These are phyloP conservation scores for Heracleum sosnowskyi DNA, from an alignment of 129 eudicot genomes.

Conservation along the genomic window DNA sequence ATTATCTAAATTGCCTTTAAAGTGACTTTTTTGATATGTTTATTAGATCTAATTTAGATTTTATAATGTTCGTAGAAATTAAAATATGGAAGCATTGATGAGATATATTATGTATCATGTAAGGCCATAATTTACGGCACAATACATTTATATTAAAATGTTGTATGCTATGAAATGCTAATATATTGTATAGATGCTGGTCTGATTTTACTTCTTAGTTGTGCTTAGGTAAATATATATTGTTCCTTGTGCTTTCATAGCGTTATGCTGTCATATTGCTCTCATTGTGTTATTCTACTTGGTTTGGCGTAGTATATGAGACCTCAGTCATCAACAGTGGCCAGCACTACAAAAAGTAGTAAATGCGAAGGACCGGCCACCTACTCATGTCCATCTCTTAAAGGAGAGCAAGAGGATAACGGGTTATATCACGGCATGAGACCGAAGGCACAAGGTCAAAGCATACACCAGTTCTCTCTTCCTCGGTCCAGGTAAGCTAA, in stretches of 20 bases:
- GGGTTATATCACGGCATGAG: slow-evolving; percentile 22
- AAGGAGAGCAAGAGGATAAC: slow-evolving; percentile 29
- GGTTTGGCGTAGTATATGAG: slow-evolving; percentile 33
- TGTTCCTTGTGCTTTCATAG: not conserved
- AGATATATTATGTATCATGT: not conserved
- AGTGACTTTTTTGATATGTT: not conserved
- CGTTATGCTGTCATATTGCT: not conserved
- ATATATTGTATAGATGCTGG: not conserved
- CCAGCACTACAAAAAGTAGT: slow-evolving; percentile 23
- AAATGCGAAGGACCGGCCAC: slow-evolving; percentile 23
- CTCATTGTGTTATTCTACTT: slow-evolving; percentile 4
- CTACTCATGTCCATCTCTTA: slow-evolving; percentile 14
- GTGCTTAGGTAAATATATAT: not conserved
- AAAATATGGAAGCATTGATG: not conserved
- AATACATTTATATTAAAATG: not conserved
- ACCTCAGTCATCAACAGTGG: slow-evolving; percentile 22
- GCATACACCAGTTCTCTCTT: slow-evolving; percentile 41
- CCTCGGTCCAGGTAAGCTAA: slow-evolving; percentile 43
- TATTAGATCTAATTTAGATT: not conserved
- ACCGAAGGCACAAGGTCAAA: slow-evolving; percentile 25
- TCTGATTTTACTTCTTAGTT: not conserved
- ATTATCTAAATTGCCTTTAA: not conserved
- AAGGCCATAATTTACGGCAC: not conserved
- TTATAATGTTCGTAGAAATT: not conserved
- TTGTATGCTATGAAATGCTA: not conserved